phyloP scores from a whole-genome alignment of 2,329 filamentous ascomycete species.

The Talaromyces marneffei region DNA sequence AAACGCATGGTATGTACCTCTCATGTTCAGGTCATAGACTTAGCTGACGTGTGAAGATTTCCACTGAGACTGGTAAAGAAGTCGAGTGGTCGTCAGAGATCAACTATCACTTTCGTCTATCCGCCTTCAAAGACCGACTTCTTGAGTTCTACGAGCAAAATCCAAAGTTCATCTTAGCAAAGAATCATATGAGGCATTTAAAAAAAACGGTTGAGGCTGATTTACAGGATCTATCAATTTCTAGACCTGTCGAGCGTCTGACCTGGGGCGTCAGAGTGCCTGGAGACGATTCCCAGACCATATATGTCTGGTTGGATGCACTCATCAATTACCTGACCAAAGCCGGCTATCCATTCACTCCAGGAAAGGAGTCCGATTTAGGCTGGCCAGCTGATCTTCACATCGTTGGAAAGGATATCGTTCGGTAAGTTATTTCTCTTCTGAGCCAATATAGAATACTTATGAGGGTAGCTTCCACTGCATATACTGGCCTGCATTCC shows the following conservation, averaged over 20 bases:
- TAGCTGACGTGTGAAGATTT: constrained; percentile 43
- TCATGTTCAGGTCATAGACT: background rate
- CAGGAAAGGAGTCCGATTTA: constrained; percentile 54
- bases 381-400: constrained; percentile 92
- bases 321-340: constrained; percentile 90
- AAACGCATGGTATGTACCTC: constrained; percentile 61
- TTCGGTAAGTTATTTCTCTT: constrained; percentile 47
- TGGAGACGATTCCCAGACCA: constrained; percentile 75
- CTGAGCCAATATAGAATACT: background rate
- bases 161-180: constrained; percentile 69
- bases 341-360: constrained; percentile 71
- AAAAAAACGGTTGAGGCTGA: constrained; percentile 59
- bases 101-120: constrained; percentile 93
- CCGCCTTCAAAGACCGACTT: constrained; percentile 70
- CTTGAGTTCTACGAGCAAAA: constrained; percentile 74
- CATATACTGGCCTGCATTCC: constrained; percentile 95
- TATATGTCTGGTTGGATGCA: constrained; percentile 98
- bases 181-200: constrained; percentile 52
- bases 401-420: constrained; percentile 92
- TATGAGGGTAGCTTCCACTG: constrained; percentile 64
- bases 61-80: constrained; percentile 79
- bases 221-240: constrained; percentile 82
- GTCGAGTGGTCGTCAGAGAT: constrained; percentile 92
- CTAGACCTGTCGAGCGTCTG: constrained; percentile 69
- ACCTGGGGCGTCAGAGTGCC: constrained; percentile 88